Percentiles rank a stretch among this genome's conserved stretches.
Evolutionary conservation across 2,329 filamentous ascomycete species (phyloP).

Genomic region (Penicillium crustosum): DNA sequence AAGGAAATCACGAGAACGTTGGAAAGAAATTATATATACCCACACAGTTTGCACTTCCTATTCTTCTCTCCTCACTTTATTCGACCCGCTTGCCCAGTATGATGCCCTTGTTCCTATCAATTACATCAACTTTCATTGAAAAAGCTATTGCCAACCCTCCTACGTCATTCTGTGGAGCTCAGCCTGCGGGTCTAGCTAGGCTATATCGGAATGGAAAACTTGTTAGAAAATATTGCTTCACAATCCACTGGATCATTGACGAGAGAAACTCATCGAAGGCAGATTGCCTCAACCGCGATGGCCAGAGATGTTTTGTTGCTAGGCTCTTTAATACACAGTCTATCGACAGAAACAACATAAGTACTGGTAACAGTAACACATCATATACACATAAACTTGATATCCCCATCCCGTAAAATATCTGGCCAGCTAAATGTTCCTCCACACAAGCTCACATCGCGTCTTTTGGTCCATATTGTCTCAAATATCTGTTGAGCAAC

Average conservation of each 20-base stretch:
- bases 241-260: background rate
- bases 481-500: slow-evolving; percentile 14
- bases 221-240: background rate
- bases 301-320: background rate
- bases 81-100: too few species aligned
- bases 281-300: background rate
- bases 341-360: background rate
- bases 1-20: too few species aligned
- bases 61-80: too few species aligned
- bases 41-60: too few species aligned
- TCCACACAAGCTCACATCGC: slow-evolving; percentile 1
- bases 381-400: slow-evolving; percentile 19
- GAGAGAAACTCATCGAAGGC: background rate
- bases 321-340: background rate
- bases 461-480: slow-evolving; percentile 16
- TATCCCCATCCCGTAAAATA: slow-evolving; percentile 15
- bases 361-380: background rate
- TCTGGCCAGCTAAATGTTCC: slow-evolving; percentile 17
- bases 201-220: background rate
- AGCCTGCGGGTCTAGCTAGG: too few species aligned
- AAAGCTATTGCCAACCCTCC: too few species aligned
- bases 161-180: too few species aligned
- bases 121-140: too few species aligned
- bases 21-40: too few species aligned
- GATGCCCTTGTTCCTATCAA: too few species aligned